Evolutionary conservation across 78 protist genomes (phyloP).

Genomic region (Dictyostelium citrinum): DNA sequence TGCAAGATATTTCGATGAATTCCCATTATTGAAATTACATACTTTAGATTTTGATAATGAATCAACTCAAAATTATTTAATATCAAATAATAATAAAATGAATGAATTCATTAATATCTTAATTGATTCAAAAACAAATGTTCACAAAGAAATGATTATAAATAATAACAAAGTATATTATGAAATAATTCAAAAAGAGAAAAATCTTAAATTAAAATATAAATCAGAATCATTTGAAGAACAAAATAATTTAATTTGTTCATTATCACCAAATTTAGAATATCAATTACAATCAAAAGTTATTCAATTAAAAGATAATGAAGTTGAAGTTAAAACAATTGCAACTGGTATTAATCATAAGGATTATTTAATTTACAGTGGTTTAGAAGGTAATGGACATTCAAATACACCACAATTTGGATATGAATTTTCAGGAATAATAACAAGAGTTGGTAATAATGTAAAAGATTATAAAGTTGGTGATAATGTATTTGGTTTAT

Average conservation of each 20-base stretch:
- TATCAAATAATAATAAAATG: not conserved
- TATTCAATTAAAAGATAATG: not conserved
- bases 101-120: not conserved
- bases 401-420: not conserved
- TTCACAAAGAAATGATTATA: not conserved
- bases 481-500: not conserved
- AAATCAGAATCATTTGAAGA: not conserved
- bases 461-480: conserved; percentile 13
- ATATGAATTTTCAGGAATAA: not conserved
- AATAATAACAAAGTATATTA: not conserved
- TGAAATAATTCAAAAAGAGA: not conserved
- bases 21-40: not conserved
- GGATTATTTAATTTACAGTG: conserved; percentile 40
- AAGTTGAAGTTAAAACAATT: conserved; percentile 38
- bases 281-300: not conserved
- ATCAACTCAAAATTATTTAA: not conserved
- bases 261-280: not conserved
- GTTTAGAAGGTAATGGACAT: not conserved
- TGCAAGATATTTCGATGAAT: not conserved
- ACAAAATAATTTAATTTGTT: not conserved
- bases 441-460: not conserved
- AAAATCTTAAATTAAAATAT: not conserved
- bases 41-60: not conserved
- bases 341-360: conserved; percentile 38
- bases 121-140: not conserved